These are phyloP conservation scores for Penicillium silybi DNA, from an alignment of 495 filamentous ascomycete species.

Conservation along the genomic window DNA sequence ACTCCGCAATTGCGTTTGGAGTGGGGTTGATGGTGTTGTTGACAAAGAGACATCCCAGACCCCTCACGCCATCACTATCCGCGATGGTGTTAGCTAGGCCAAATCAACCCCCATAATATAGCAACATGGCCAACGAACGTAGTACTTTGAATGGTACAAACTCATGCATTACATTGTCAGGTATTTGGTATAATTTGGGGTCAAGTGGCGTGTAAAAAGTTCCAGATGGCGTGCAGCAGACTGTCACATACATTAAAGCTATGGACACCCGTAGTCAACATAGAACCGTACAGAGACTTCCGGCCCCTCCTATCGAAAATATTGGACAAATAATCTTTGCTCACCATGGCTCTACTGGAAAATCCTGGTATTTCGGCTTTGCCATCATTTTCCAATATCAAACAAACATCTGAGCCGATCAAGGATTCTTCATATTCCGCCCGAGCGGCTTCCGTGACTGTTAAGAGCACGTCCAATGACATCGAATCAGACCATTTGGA, in stretches of 20 bases:
- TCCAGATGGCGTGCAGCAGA: conserved; percentile 21
- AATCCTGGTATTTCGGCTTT: conserved; percentile 2
- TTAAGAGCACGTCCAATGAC: conserved; percentile 7
- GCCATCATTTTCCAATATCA: conserved; percentile 4
- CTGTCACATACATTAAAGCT: conserved; percentile 3
- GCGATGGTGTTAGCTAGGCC: conserved; percentile 19
- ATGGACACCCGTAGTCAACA: background rate
- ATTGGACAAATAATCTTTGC: background rate
- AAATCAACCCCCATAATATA: conserved; percentile 9
- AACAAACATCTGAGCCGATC: conserved; percentile 4
- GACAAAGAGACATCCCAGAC: conserved; percentile 7
- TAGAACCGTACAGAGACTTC: background rate
- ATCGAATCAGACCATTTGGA: background rate
- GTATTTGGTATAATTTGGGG: background rate
- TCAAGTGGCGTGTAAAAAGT: conserved; percentile 16
- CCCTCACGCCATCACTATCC: conserved; percentile 16
- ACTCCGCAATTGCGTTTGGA: conserved; percentile 19
- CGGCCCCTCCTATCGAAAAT: background rate
- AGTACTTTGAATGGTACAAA: background rate
- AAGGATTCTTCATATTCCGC: conserved; percentile 7
- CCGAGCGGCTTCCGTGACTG: conserved; percentile 13
- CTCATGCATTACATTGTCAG: background rate
- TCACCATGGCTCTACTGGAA: conserved; percentile 19
- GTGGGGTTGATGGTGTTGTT: conserved; percentile 23
- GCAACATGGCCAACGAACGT: background rate